Percentiles rank a stretch among this genome's conserved stretches.
Conservation (phyloP, 441 rosid genomes). For the Cnidoscolus chayamansa region DNA sequence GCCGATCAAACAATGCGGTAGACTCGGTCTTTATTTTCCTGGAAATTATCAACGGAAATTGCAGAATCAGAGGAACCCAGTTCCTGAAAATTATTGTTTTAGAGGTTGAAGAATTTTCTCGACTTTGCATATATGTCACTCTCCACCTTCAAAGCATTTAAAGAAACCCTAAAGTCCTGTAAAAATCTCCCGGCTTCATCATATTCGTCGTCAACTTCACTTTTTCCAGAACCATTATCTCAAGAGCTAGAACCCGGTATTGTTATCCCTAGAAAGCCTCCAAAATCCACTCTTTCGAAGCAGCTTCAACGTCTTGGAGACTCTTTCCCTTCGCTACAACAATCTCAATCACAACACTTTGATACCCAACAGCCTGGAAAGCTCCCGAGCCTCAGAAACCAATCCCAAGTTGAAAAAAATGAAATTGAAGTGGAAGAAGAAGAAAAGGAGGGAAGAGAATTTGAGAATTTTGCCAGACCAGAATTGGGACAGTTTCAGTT, state of each 20-base stretch:
- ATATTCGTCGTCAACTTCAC: conserved; percentile 18
- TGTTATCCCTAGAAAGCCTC: conserved; percentile 46
- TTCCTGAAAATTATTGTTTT: background rate
- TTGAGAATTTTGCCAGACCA: conserved; percentile 43
- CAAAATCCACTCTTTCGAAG: conserved; percentile 51
- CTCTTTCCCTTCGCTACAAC: conserved; percentile 24
- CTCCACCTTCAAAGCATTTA: conserved; percentile 34
- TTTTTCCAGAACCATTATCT: conserved; percentile 24
- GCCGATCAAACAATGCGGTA: background rate
- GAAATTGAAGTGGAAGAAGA: conserved; percentile 14
- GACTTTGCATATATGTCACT: conserved; percentile 3
- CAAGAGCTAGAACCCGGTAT: conserved; percentile 24
- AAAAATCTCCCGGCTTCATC: conserved; percentile 22
- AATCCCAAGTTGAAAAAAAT: conserved; percentile 20
- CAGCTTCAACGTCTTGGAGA: conserved; percentile 63
- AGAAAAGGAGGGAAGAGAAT: conserved; percentile 27
- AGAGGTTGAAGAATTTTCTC: no score
- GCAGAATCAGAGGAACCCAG: background rate
- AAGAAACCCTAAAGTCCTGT: conserved; percentile 59
- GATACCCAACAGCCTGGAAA: conserved; percentile 2
- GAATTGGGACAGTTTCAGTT: conserved; percentile 51
- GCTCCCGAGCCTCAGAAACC: background rate
- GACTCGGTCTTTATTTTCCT: background rate
- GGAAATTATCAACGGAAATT: background rate
- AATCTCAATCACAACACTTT: conserved; percentile 8